Evolutionary conservation across 2,329 filamentous ascomycete genomes (phyloP).

Genomic region (Rhynchosporium graminicola): DNA sequence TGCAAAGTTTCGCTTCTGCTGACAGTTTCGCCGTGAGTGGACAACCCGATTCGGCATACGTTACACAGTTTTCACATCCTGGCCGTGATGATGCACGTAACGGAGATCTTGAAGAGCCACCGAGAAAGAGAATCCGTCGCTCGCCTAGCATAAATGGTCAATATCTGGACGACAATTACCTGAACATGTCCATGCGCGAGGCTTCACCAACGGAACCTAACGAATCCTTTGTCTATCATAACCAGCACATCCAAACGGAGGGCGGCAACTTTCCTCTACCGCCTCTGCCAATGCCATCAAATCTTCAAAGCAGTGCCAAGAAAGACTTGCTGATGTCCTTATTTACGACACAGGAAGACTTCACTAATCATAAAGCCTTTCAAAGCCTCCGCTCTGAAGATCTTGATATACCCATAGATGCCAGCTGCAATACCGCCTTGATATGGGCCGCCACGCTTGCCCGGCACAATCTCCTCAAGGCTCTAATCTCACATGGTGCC

Average conservation of each 20-base stretch:
- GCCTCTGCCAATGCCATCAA: conserved; percentile 62
- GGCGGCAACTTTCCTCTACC: conserved; percentile 62
- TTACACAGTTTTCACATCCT: conserved; percentile 52
- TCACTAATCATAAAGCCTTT: conserved; percentile 74
- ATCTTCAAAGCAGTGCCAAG: conserved; percentile 73
- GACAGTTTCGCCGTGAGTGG: conserved; percentile 65
- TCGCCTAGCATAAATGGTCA: conserved; percentile 54
- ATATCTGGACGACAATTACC: conserved; percentile 43
- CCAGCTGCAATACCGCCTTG: conserved; percentile 83
- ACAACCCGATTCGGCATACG: conserved; percentile 66
- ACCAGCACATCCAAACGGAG: conserved; percentile 47
- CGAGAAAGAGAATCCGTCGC: conserved; percentile 71
- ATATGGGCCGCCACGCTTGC: conserved; percentile 96
- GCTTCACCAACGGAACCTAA: conserved; percentile 76
- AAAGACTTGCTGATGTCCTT: conserved; percentile 79
- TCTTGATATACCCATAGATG: conserved; percentile 89
- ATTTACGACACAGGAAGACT: conserved; percentile 73
- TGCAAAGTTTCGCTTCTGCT: conserved; percentile 70
- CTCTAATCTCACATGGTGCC: conserved; percentile 80
- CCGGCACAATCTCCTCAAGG: conserved; percentile 76
- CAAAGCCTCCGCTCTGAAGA: conserved; percentile 75
- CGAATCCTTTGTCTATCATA: conserved; percentile 70
- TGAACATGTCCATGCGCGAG: conserved; percentile 58
- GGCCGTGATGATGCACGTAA: conserved; percentile 44
- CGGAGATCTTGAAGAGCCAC: conserved; percentile 69